Evolutionary conservation across 345 rosid species (phyloP), one percentile per base, ranked within the genome.

Genomic region (Excoecaria agallocha): DNA sequence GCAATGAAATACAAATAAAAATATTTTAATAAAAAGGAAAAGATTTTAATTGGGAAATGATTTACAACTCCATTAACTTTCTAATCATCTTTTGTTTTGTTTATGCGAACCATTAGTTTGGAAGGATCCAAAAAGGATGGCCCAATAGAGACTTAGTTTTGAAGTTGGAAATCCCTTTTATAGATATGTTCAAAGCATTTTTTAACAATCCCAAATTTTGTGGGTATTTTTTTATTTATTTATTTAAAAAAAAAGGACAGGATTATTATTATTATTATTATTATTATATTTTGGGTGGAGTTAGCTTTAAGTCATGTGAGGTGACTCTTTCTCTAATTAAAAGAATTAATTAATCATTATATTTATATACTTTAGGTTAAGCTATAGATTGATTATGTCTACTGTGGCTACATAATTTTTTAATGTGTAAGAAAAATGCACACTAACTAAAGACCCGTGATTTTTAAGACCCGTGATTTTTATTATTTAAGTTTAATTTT

Each of bases 231-330:
- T 30, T 30, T 30, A 30, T 30, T 71, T 80, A 1, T 20, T 41
- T n/a, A 19, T 43, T 1, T 1, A 43, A 43, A 43, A 30, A 30
- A 30, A 30, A 30, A 30, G 30, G 30, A 2, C 30, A 30, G 30
- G 2, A 30, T 30, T 30, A 30, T 30, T 65, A 20, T 65, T 65
- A 20, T 65, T 65, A 8, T 41, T n/a, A 30, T 43, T 10, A 46
- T 20, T 46, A 59, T 58, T 76, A 79, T 65, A 70, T 38, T 79
- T 81, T 78, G 83, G 83, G 89, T 88, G 89, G 89, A 86, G 87
- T 86, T 88, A 73, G 88, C 95, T 87, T 87, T 89, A 85, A 85
- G 90, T 83, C 95, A 88, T 87, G 90, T 88, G 91, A 85, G 78
- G 80, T 84, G 88, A 78, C 85, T 77, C 76, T 57, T 66, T 51